A percentile compares a stretch with the other conserved stretches of the same genome.
Evolutionary conservation across 305 asterid genomes (phyloP).

Genomic region (Rubia peregrina): DNA sequence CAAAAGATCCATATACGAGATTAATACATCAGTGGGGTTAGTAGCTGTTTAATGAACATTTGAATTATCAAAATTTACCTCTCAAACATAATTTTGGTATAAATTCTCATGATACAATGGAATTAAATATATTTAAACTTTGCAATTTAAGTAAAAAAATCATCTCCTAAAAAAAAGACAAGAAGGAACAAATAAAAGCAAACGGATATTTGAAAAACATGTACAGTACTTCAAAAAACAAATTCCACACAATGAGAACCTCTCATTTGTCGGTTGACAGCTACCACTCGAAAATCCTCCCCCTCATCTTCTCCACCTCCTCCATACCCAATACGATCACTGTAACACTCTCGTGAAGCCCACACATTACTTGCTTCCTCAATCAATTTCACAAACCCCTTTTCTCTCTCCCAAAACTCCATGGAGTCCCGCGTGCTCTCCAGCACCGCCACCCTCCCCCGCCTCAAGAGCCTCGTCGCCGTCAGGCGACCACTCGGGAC

Average conservation of each 20-base stretch:
- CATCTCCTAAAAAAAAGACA: neutral
- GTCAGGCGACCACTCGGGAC: slow-evolving; percentile 27
- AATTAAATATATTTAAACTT: too few relatives aligned
- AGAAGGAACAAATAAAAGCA: neutral
- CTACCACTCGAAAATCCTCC: slow-evolving; percentile 26
- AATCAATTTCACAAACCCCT: neutral
- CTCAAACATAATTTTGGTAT: too few relatives aligned
- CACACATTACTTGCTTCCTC: neutral
- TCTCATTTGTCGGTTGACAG: slow-evolving; percentile 37
- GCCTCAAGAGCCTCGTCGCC: slow-evolving; percentile 38
- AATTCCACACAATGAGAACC: slow-evolving; percentile 33
- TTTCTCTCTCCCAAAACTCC: slow-evolving; percentile 18
- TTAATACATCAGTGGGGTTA: too few relatives aligned
- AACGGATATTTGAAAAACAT: neutral
- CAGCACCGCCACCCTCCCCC: slow-evolving; percentile 63
- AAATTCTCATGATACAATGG: too few relatives aligned
- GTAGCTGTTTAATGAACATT: too few relatives aligned
- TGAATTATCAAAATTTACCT: too few relatives aligned
- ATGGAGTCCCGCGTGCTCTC: slow-evolving; percentile 93
- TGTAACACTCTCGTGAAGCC: neutral
- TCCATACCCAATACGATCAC: slow-evolving; percentile 14
- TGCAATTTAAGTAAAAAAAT: neutral
- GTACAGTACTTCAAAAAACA: neutral
- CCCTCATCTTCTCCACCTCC: slow-evolving; percentile 24
- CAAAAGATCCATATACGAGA: too few relatives aligned